Percentiles rank a stretch among this genome's conserved stretches.
These are phyloP conservation scores for Aspergillus piperis DNA, from an alignment of 2,329 filamentous ascomycete genomes.

Conservation along the genomic window DNA sequence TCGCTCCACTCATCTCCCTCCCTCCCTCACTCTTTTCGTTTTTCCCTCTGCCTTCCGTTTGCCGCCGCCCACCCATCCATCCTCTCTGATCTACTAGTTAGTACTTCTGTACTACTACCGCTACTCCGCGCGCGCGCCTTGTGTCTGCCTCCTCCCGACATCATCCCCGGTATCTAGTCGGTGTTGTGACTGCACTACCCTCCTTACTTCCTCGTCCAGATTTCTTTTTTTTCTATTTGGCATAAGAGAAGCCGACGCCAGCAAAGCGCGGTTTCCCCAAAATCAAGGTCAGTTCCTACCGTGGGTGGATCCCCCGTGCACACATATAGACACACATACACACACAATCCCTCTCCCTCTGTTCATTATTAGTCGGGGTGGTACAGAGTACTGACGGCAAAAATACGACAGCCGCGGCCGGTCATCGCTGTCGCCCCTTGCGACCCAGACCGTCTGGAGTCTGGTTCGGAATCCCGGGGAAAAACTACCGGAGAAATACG, in stretches of 20 bases:
- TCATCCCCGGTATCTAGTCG: background rate
- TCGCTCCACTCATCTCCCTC: background rate
- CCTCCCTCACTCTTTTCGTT: conserved; percentile 5
- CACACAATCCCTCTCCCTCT: background rate
- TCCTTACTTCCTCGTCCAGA: background rate
- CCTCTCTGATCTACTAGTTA: background rate
- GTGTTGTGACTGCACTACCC: background rate
- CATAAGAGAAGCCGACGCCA: background rate
- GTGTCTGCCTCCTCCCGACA: background rate
- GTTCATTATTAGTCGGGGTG: background rate
- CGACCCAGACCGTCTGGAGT: conserved; percentile 12
- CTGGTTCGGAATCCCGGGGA: conserved; percentile 24
- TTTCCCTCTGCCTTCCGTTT: conserved; percentile 3
- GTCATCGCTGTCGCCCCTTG: conserved; percentile 9
- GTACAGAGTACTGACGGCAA: conserved; percentile 6
- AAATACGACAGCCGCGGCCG: conserved; percentile 4
- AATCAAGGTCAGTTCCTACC: background rate
- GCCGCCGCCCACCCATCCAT: background rate
- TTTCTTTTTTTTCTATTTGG: too few species aligned
- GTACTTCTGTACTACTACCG: background rate
- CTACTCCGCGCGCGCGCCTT: too few species aligned
- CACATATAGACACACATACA: background rate
- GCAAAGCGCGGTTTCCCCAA: background rate
- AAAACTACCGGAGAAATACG: conserved; percentile 27
- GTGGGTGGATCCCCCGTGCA: background rate